phyloP scores from a whole-genome alignment of 2,329 filamentous ascomycete genomes.

The Monosporascus ibericus region DNA sequence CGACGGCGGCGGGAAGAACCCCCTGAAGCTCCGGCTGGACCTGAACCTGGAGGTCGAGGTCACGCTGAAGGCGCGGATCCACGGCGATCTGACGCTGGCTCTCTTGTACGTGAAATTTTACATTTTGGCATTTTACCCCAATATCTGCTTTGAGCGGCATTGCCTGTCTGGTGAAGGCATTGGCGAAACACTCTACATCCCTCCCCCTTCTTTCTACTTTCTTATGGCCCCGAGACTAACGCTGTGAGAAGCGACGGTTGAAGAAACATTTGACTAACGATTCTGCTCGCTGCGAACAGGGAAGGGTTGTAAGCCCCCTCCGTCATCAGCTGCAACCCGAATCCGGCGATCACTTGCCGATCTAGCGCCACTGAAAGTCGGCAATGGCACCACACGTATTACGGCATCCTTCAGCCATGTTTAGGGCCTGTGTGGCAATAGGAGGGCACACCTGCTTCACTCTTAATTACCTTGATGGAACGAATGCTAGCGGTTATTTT shows the following conservation, averaged over 20 bases:
- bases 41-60: slow-evolving; percentile 81
- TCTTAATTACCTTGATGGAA: too few relatives aligned
- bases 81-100: slow-evolving; percentile 74
- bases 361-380: background rate
- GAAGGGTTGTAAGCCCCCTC: slow-evolving; percentile 13
- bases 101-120: slow-evolving; percentile 44
- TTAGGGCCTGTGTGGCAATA: background rate
- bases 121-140: slow-evolving; percentile 6
- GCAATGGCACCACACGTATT: too few relatives aligned
- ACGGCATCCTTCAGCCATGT: background rate
- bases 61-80: slow-evolving; percentile 77
- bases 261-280: slow-evolving; percentile 12
- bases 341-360: background rate
- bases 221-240: background rate
- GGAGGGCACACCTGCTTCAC: too few relatives aligned
- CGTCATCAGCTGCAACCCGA: slow-evolving; percentile 1
- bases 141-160: background rate
- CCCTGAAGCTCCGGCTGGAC: slow-evolving; percentile 67
- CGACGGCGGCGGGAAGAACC: slow-evolving; percentile 46
- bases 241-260: slow-evolving; percentile 9
- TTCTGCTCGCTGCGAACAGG: slow-evolving; percentile 11
- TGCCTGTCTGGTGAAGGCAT: background rate
- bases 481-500: too few relatives aligned
- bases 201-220: background rate
- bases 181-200: background rate